These are phyloP conservation scores for Colletotrichum spaethianum DNA, from an alignment of 2,329 filamentous ascomycete species.

Conservation along the genomic window DNA sequence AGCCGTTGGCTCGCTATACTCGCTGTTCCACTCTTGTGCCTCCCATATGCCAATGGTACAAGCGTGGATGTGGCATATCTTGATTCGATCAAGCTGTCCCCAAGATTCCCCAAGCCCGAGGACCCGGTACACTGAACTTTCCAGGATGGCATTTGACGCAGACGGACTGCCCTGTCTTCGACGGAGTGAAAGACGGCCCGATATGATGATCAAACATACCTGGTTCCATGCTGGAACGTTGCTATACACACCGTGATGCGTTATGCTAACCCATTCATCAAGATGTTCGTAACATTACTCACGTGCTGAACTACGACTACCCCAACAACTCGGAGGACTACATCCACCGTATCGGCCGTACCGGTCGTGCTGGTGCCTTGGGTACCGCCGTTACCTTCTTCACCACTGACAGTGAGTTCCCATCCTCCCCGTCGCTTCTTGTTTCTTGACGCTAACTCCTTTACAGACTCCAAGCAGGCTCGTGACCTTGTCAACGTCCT, in stretches of 20 bases:
- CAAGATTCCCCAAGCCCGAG: conserved; percentile 71
- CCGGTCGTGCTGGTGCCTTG: conserved; percentile 92
- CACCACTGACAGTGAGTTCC: conserved; percentile 95
- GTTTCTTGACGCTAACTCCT: conserved; percentile 52
- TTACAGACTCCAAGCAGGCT: conserved; percentile 88
- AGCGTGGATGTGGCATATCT: conserved; percentile 84
- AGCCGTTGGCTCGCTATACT: conserved; percentile 77
- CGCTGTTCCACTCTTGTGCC: conserved; percentile 83
- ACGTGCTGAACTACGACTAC: conserved; percentile 99
- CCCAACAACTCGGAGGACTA: conserved; percentile 99
- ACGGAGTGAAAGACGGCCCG: conserved; percentile 69
- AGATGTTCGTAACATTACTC: conserved; percentile 99
- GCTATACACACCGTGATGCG: conserved; percentile 69
- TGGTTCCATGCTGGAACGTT: conserved; percentile 72
- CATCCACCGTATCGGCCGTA: conserved; percentile 96
- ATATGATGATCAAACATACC: conserved; percentile 64
- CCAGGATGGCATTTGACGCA: conserved; percentile 71
- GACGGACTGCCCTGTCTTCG: conserved; percentile 71
- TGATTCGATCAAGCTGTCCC: conserved; percentile 81
- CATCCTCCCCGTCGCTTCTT: background rate
- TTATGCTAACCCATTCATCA: conserved; percentile 82
- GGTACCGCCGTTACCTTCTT: conserved; percentile 99
- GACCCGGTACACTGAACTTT: conserved; percentile 69
- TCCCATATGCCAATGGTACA: conserved; percentile 74
- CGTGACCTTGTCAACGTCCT: conserved; percentile 96